Evolutionary conservation across 495 filamentous ascomycete genomes (phyloP).

Genomic region (Annulohypoxylon stygium): DNA sequence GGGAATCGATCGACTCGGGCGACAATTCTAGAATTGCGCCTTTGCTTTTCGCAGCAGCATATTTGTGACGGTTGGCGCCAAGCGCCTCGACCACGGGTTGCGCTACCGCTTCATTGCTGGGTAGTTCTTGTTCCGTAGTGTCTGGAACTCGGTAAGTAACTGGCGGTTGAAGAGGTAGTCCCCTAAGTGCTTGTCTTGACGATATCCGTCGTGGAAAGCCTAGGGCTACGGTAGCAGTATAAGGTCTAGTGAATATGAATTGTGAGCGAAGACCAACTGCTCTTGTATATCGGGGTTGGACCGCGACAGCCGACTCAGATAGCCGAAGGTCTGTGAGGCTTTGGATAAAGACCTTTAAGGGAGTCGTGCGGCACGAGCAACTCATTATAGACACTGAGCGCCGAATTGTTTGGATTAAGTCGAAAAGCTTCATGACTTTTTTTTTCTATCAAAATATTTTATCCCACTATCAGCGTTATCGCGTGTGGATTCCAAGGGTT

Average conservation of each 20-base stretch:
- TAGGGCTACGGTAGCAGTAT: constrained; percentile 27
- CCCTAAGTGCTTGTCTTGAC: neutral
- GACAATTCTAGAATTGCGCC: constrained; percentile 51
- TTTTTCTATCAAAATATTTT: constrained; percentile 17
- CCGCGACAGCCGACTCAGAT: constrained; percentile 27
- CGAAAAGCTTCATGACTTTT: neutral
- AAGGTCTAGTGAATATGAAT: constrained; percentile 18
- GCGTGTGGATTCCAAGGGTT: neutral
- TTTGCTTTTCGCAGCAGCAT: constrained; percentile 34
- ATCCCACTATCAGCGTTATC: neutral
- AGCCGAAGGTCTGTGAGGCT: constrained; percentile 61
- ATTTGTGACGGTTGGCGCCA: constrained; percentile 9
- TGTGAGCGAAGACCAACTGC: constrained; percentile 8
- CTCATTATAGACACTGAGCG: constrained; percentile 55
- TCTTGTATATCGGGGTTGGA: constrained; percentile 27
- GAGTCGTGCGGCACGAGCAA: constrained; percentile 62
- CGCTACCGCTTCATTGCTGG: constrained; percentile 17
- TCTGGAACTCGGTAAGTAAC: constrained; percentile 7
- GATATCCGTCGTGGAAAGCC: constrained; percentile 16
- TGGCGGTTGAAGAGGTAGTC: neutral
- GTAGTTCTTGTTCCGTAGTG: neutral
- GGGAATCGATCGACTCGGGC: constrained; percentile 50
- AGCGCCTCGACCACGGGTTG: neutral
- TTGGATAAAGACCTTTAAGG: constrained; percentile 63
- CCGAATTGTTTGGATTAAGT: constrained; percentile 11